Evolutionary conservation across 805 yeast genomes (phyloP).

Genomic region (Ogataea philodendri): DNA sequence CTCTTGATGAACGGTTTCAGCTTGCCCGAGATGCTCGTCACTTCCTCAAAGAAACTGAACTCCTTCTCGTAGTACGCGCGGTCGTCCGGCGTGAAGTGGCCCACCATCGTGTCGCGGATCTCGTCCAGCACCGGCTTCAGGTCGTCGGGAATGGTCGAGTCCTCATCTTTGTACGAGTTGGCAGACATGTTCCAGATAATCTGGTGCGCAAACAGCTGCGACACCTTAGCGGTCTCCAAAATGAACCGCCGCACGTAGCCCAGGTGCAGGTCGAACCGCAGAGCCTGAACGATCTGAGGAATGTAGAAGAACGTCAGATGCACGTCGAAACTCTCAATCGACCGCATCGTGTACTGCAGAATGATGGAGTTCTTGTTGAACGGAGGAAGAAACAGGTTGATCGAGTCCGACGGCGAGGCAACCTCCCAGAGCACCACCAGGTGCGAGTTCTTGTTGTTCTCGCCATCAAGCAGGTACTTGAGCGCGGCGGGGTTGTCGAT

Average conservation of each 20-base stretch:
- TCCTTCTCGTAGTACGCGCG: constrained; percentile 72
- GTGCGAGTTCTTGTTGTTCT: constrained; percentile 15
- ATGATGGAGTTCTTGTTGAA: constrained; percentile 63
- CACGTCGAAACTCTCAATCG: constrained; percentile 83
- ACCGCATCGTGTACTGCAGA: constrained; percentile 85
- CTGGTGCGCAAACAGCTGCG: constrained; percentile 93
- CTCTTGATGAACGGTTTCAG: constrained; percentile 92
- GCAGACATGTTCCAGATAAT: constrained; percentile 98
- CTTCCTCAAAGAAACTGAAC: constrained; percentile 85
- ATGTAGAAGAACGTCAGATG: constrained; percentile 92
- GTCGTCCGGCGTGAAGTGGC: constrained; percentile 59
- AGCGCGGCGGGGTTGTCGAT: constrained; percentile 58
- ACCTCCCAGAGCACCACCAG: constrained; percentile 60
- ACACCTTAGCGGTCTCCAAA: constrained; percentile 86
- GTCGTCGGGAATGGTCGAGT: constrained; percentile 71
- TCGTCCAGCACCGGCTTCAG: constrained; percentile 80
- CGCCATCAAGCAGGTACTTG: constrained; percentile 42
- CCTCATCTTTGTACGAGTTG: constrained; percentile 87
- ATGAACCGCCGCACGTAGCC: constrained; percentile 90
- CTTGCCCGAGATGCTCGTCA: constrained; percentile 91
- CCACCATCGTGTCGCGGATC: constrained; percentile 63
- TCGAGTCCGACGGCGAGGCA: constrained; percentile 78
- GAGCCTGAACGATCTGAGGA: constrained; percentile 93
- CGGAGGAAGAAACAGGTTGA: constrained; percentile 77
- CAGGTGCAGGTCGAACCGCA: constrained; percentile 66